Evolutionary conservation across 1,284 basidiomycete genomes (phyloP), one percentile per base, ranked within the genome.

Genomic region (Cutaneotrichosporon sp.): DNA sequence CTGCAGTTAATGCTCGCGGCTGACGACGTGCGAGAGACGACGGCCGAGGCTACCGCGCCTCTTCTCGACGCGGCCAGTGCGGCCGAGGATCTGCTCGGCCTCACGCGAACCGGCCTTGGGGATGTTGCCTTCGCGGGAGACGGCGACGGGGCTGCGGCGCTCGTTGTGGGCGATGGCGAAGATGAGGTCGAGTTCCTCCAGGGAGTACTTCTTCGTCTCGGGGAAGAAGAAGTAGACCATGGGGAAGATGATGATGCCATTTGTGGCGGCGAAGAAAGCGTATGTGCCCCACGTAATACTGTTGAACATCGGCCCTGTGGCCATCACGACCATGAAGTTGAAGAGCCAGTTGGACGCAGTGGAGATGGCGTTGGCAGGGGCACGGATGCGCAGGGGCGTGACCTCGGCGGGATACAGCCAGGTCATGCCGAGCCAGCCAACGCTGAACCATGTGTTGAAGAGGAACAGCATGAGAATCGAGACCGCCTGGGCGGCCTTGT

Each of bases 291-390:
- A 68, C 8, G 61, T 49, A 55, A 72, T 72, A 39, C 50, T 57
- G 33, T 61, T 61, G 54, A 74, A 70, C 60, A 68, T 64, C 10
- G 67, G 60, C 3, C 67, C 67, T 0, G 67, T 70, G 20, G 63
- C 63, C 61, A 68, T 67, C 41, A 70, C 70, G 19, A 68, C 60
- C 42, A 55, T 53, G 32, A 64, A 64, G 55, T 65, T 68, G 54
- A 64, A 68, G 24, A 67, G 37, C 75, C 76, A 77, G 60, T 71
- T 85, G n/a, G 80, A 81, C 17, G 83, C 84, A 1, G 84, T 83
- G 60, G 81, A 78, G 32, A 86, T 74, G 4, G 84, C 84, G 57
- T 86, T 86, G 9, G 84, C 84, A 1, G 83, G 82, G 4, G 81
- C 81, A 49, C 83, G 78, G 57, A 84, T 82, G 9, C 32, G 14